phyloP scores from a whole-genome alignment of 164 flowering plant genomes.

The Nymphaea thermarum region DNA sequence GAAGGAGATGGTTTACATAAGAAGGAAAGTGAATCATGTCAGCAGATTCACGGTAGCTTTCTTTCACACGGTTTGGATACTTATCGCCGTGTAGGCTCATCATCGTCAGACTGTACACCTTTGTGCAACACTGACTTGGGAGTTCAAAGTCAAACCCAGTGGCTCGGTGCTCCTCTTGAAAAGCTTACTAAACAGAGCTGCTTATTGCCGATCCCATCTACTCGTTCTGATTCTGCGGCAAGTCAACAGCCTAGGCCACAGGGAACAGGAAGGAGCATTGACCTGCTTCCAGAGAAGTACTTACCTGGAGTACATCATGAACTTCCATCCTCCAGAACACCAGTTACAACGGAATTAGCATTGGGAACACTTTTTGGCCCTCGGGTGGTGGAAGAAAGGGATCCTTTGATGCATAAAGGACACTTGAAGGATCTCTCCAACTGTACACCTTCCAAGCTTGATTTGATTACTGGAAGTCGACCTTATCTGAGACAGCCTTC shows the following conservation, averaged over 20 bases:
- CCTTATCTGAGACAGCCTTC: background rate
- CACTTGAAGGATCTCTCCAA: slow-evolving; percentile 12
- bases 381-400: slow-evolving; percentile 9
- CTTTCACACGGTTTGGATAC: slow-evolving; percentile 12
- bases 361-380: slow-evolving; percentile 32
- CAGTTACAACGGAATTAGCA: slow-evolving; percentile 64
- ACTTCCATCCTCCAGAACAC: slow-evolving; percentile 33
- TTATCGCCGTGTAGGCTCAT: background rate
- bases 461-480: slow-evolving; percentile 4
- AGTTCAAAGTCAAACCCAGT: background rate
- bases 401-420: slow-evolving; percentile 5
- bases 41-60: slow-evolving; percentile 25
- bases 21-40: slow-evolving; percentile 64
- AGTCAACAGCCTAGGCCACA: background rate
- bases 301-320: background rate
- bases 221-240: background rate
- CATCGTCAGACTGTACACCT: background rate
- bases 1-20: slow-evolving; percentile 35
- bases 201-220: background rate
- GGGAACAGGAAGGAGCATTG: background rate
- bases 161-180: background rate
- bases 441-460: slow-evolving; percentile 15
- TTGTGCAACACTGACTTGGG: background rate
- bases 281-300: background rate
- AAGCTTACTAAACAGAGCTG: background rate